These are phyloP conservation scores for Candida dubliniensis DNA, from an alignment of 1,139 yeast genomes.

Conservation along the genomic window DNA sequence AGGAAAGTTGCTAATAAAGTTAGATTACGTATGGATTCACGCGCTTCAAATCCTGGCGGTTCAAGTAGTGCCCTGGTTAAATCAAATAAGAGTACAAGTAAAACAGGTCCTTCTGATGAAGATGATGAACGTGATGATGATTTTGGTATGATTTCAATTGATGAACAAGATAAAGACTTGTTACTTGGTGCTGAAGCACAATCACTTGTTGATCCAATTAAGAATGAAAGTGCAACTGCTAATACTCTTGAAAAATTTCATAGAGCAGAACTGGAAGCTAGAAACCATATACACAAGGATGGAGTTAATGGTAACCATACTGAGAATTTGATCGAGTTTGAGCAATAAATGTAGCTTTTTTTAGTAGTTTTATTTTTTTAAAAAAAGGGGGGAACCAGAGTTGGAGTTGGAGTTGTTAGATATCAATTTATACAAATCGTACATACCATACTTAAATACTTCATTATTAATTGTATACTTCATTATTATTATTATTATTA, in stretches of 20 bases:
- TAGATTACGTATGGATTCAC: constrained; percentile 79
- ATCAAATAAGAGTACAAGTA: constrained; percentile 21
- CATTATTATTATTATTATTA: too few species aligned
- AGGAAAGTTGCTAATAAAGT: constrained; percentile 87
- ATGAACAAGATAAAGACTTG: constrained; percentile 48
- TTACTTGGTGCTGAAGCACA: constrained; percentile 50
- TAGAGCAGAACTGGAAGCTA: constrained; percentile 13
- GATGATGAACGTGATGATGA: constrained; percentile 52
- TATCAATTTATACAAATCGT: too few species aligned
- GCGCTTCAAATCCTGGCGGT: constrained; percentile 32
- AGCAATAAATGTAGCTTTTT: constrained; percentile 12
- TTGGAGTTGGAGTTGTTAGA: background rate
- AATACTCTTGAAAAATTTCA: constrained; percentile 16
- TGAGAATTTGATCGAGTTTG: constrained; percentile 29
- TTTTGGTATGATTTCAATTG: constrained; percentile 46
- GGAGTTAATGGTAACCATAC: constrained; percentile 10
- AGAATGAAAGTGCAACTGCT: constrained; percentile 8
- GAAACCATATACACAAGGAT: constrained; percentile 6
- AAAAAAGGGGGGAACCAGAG: too few species aligned
- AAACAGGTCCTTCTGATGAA: constrained; percentile 25
- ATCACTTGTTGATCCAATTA: constrained; percentile 26
- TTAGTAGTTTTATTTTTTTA: background rate
- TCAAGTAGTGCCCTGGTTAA: constrained; percentile 28
- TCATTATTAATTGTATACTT: too few species aligned
- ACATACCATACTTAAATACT: too few species aligned